Evolutionary conservation across 805 yeast genomes (phyloP), one percentile per base, ranked within the genome.

Genomic region (Zygosaccharomyces pseudorouxii): DNA sequence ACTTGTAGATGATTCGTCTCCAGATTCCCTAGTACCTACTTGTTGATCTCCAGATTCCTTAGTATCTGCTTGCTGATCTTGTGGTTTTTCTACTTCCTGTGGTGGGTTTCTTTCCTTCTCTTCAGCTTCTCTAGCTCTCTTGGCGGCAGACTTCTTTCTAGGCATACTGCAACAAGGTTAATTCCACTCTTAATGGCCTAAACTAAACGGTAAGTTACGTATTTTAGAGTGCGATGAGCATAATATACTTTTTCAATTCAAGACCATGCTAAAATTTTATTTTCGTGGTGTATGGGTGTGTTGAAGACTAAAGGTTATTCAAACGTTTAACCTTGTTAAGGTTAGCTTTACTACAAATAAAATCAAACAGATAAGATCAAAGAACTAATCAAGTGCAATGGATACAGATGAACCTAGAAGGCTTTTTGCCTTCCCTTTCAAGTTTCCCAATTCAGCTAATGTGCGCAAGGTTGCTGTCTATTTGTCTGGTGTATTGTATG

Each of bases 121-220:
- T 31, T 57, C 71, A 5, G 72, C 76, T 51, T 76, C 82, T 62
- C 71, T 74, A 9, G 90, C 90, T 60, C 71, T 83, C 62, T 83
- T 85, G 48, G 89, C 73, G 36, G 90, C 89, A 20, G 92, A 84
- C 75, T 86, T 86, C 82, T 86, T 87, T 79, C 95, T 82, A 38
- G 93, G 83, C 95, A 86, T 86, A n/a, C 31, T 43, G 12, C 18
- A 10, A 14, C 23, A 27, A 44, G 6, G 22, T 36, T 16, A 14
- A 28, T 6, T 12, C 23, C 3, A 23, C 8, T 28, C 8, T 18
- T 29, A 23, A 41, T 29, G 44, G 19, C 10, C 19, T 28, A 20
- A 18, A 29, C 5, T 8, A 14, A 4, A 12, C 14, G 16, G 3
- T 41, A 10, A 41, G 29, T 19, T 5, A 6, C 10, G n/a, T 41